phyloP scores from a whole-genome alignment of 805 yeast genomes.

The Lachancea waltii region DNA sequence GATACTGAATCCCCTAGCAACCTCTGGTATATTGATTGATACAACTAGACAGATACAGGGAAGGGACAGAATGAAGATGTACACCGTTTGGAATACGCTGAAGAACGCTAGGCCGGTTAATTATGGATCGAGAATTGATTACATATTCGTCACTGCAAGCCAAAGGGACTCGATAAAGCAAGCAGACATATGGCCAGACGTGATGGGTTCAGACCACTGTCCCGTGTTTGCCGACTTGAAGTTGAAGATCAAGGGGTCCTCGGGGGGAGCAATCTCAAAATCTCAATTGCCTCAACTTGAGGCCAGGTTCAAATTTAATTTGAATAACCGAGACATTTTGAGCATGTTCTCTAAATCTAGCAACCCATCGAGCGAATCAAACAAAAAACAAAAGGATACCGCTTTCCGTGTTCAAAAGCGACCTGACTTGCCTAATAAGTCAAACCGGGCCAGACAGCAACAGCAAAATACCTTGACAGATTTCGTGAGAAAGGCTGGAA shows the following conservation, averaged over 20 bases:
- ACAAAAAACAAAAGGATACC: not conserved
- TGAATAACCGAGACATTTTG: constrained; percentile 32
- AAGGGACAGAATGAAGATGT: constrained; percentile 51
- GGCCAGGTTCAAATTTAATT: constrained; percentile 43
- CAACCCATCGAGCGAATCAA: not conserved
- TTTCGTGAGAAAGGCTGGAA: too few species aligned
- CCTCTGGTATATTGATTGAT: constrained; percentile 46
- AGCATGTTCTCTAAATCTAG: constrained; percentile 28
- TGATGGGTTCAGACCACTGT: constrained; percentile 92
- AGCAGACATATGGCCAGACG: constrained; percentile 54
- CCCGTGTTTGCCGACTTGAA: constrained; percentile 73
- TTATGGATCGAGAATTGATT: constrained; percentile 84
- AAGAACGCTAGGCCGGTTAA: constrained; percentile 72
- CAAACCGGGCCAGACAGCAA: too few species aligned
- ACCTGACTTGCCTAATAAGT: too few species aligned
- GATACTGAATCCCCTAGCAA: constrained; percentile 27
- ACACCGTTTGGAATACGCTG: constrained; percentile 88
- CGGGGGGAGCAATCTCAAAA: not conserved
- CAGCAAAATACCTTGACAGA: too few species aligned
- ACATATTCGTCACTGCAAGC: constrained; percentile 47
- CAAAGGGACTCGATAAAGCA: constrained; percentile 33
- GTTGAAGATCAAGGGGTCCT: not conserved
- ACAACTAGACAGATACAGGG: constrained; percentile 53
- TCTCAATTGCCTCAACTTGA: constrained; percentile 40
- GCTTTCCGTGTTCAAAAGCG: not conserved